Conservation (phyloP, 768 basidiomycete species). For the Agaricus subrufescens region DNA sequence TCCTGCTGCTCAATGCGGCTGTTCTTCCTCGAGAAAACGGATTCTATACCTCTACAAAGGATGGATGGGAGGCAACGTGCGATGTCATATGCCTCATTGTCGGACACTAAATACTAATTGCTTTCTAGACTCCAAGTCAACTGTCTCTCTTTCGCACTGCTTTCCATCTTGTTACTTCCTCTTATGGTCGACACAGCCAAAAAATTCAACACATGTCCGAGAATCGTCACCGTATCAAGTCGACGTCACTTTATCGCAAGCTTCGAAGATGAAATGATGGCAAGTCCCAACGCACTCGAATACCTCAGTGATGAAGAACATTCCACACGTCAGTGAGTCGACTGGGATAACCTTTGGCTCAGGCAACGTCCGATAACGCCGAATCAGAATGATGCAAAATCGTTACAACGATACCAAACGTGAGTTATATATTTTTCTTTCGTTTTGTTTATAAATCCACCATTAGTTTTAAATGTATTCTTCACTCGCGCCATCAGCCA, state of each 20-base stretch:
- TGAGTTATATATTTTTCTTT: constrained; percentile 11
- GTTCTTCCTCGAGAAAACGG: constrained; percentile 10
- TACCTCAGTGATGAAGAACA: constrained; percentile 25
- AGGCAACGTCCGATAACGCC: not conserved
- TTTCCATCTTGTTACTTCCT: constrained; percentile 36
- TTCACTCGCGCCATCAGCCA: constrained; percentile 33
- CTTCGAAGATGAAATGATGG: constrained; percentile 17
- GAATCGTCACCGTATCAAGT: constrained; percentile 37
- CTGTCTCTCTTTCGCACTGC: constrained; percentile 31
- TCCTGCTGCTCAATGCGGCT: constrained; percentile 42
- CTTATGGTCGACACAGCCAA: constrained; percentile 29
- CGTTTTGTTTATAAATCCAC: not conserved
- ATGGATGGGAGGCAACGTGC: constrained; percentile 46
- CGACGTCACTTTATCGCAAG: constrained; percentile 28
- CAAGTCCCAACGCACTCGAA: constrained; percentile 20
- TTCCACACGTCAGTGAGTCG: constrained; percentile 14
- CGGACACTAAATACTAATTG: not conserved
- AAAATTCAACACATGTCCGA: constrained; percentile 20
- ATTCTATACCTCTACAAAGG: constrained; percentile 19
- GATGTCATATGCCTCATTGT: not conserved
- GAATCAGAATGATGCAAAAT: not conserved
- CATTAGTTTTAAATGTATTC: constrained; percentile 35
- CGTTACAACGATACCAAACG: constrained; percentile 31
- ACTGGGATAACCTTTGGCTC: too few relatives aligned
- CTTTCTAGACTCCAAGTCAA: constrained; percentile 37